Percentiles rank a stretch among this genome's conserved stretches.
Conservation (phyloP, 164 flowering plant species). For the Warburgia ugandensis region DNA sequence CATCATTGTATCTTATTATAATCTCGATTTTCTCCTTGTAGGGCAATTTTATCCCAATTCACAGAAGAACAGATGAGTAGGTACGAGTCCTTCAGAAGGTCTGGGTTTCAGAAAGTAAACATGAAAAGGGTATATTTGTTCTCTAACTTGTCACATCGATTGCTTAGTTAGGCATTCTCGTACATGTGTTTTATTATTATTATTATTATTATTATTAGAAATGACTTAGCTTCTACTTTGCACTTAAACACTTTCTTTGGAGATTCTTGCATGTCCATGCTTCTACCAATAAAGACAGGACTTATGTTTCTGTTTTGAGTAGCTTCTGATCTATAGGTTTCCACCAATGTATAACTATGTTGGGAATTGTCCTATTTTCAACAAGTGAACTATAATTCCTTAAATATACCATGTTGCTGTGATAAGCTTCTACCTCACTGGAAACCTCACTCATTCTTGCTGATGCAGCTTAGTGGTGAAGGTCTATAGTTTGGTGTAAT, state of each 20-base stretch:
- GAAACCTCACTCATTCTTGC: too few species aligned
- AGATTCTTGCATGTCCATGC: too few species aligned
- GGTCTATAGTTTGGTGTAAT: not conserved
- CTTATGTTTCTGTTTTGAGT: too few species aligned
- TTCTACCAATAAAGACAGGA: too few species aligned
- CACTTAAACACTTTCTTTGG: too few species aligned
- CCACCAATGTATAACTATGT: not conserved
- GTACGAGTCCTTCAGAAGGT: constrained; percentile 88
- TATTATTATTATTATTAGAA: not conserved
- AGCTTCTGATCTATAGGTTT: not conserved
- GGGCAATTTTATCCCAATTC: constrained; percentile 76
- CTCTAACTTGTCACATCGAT: not conserved
- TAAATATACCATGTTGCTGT: too few species aligned
- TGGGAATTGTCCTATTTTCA: too few species aligned
- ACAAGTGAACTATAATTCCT: too few species aligned
- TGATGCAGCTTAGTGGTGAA: too few species aligned
- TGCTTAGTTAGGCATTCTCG: not conserved
- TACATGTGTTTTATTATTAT: not conserved
- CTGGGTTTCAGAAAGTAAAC: constrained; percentile 90
- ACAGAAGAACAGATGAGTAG: constrained; percentile 90
- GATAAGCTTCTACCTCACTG: too few species aligned
- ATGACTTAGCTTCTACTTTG: too few species aligned
- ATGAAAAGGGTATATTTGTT: constrained; percentile 70
- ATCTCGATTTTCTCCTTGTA: constrained; percentile 14
- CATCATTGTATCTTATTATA: not conserved